These are phyloP conservation scores for Tetracladium setigerum DNA, from an alignment of 495 filamentous ascomycete genomes.

Conservation along the genomic window DNA sequence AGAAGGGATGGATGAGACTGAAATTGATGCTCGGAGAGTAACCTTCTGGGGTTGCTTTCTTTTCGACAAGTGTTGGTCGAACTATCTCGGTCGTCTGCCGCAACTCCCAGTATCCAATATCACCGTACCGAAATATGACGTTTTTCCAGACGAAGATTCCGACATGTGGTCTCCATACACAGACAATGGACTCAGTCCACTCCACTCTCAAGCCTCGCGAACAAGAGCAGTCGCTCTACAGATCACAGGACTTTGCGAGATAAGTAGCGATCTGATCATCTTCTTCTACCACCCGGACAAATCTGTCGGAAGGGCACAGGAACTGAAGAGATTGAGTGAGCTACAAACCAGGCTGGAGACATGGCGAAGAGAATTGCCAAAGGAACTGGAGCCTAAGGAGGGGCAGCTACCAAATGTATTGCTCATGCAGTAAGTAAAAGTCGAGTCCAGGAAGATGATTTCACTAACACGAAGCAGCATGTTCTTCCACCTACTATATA, in stretches of 20 bases:
- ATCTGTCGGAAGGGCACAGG: conserved; percentile 54
- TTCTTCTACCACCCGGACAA: conserved; percentile 82
- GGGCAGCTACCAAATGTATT: conserved; percentile 82
- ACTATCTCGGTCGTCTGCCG: conserved; percentile 89
- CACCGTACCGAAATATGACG: conserved; percentile 81
- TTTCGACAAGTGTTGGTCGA: conserved; percentile 99
- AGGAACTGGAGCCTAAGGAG: conserved; percentile 83
- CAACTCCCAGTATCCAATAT: conserved; percentile 72
- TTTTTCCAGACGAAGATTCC: conserved; percentile 83
- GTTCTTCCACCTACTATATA: conserved; percentile 94
- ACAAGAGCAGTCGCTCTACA: conserved; percentile 78
- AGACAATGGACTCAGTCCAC: conserved; percentile 64
- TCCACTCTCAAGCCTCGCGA: conserved; percentile 70
- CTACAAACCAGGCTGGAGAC: conserved; percentile 84
- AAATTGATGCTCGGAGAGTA: conserved; percentile 80
- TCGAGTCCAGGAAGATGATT: no score
- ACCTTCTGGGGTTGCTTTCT: conserved; percentile 99
- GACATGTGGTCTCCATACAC: conserved; percentile 85
- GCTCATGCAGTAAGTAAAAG: conserved; percentile 78
- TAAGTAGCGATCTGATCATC: conserved; percentile 81
- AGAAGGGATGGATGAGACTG: conserved; percentile 63
- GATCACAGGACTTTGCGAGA: conserved; percentile 78
- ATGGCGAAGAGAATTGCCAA: conserved; percentile 82
- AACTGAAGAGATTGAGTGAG: conserved; percentile 88
- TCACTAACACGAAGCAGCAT: conserved; percentile 49